A percentile compares a stretch with the other conserved stretches of the same genome.
phyloP scores from a whole-genome alignment of 1,139 yeast genomes.

The Hansenula sp. region DNA sequence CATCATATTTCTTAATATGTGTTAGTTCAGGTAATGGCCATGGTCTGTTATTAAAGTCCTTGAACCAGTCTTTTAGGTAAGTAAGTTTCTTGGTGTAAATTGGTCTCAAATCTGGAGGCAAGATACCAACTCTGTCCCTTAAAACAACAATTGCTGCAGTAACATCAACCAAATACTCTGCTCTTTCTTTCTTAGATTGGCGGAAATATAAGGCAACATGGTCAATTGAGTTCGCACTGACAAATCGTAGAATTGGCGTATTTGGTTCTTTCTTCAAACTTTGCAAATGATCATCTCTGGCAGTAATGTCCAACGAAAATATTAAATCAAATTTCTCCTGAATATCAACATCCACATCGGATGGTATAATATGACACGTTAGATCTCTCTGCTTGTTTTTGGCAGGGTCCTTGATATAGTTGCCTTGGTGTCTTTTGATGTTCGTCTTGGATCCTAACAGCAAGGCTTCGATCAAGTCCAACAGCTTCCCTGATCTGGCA shows the following conservation, averaged over 20 bases:
- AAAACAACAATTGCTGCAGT: conserved; percentile 83
- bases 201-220: conserved; percentile 55
- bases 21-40: conserved; percentile 87
- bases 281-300: conserved; percentile 41
- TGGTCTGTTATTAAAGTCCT: conserved; percentile 32
- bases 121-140: conserved; percentile 76
- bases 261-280: conserved; percentile 15
- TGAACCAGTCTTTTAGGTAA: conserved; percentile 62
- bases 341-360: conserved; percentile 35
- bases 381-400: conserved; percentile 26
- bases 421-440: conserved; percentile 67
- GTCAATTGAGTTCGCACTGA: conserved; percentile 79
- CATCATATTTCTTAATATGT: conserved; percentile 54
- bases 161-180: conserved; percentile 55
- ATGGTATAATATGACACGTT: conserved; percentile 42
- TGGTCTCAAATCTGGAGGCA: conserved; percentile 79
- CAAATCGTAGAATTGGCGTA: conserved; percentile 63
- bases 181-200: conserved; percentile 31
- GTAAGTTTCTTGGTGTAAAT: conserved; percentile 65
- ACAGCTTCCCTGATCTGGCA: conserved; percentile 55
- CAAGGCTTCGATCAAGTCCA: conserved; percentile 78
- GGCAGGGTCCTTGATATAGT: conserved; percentile 31
- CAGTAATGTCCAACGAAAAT: conserved; percentile 69
- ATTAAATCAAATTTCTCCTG: conserved; percentile 50
- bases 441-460: conserved; percentile 65